These are phyloP conservation scores for Trypanosoma grayi DNA, from an alignment of 208 protist genomes.

Conservation along the genomic window DNA sequence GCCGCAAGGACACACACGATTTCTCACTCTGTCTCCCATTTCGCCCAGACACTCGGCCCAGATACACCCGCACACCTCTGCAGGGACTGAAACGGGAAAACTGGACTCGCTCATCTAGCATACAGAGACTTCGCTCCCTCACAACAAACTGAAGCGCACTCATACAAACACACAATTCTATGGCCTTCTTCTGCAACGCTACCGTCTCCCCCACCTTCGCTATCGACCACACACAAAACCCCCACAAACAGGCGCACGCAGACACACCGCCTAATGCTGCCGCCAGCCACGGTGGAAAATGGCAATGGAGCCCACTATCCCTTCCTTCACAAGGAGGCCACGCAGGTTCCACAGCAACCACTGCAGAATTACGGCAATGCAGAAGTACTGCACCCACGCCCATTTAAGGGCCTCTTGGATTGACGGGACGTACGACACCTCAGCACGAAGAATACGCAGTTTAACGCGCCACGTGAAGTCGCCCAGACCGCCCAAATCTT, in stretches of 20 bases:
- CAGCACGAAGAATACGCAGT: conserved; percentile 47
- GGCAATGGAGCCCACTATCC: conserved; percentile 52
- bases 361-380: conserved; percentile 66
- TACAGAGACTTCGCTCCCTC: too few relatives aligned
- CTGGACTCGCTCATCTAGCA: too few relatives aligned
- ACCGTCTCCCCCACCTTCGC: neutral
- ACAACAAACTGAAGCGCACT: too few relatives aligned
- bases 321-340: conserved; percentile 52
- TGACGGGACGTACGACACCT: conserved; percentile 61
- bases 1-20: too few relatives aligned
- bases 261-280: neutral
- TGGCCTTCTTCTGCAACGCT: too few relatives aligned
- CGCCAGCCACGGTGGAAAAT: conserved; percentile 34
- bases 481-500: conserved; percentile 61
- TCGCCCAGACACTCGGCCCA: too few relatives aligned
- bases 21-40: too few relatives aligned
- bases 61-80: too few relatives aligned
- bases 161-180: neutral
- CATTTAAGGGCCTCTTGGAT: conserved; percentile 73
- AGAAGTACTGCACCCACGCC: conserved; percentile 85
- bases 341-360: conserved; percentile 73
- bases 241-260: conserved; percentile 6
- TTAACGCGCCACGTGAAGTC: conserved; percentile 69
- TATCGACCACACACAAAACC: neutral
- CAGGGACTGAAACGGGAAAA: too few relatives aligned